Conservation (phyloP, 495 filamentous ascomycete species). For the Penicillium soppii region DNA sequence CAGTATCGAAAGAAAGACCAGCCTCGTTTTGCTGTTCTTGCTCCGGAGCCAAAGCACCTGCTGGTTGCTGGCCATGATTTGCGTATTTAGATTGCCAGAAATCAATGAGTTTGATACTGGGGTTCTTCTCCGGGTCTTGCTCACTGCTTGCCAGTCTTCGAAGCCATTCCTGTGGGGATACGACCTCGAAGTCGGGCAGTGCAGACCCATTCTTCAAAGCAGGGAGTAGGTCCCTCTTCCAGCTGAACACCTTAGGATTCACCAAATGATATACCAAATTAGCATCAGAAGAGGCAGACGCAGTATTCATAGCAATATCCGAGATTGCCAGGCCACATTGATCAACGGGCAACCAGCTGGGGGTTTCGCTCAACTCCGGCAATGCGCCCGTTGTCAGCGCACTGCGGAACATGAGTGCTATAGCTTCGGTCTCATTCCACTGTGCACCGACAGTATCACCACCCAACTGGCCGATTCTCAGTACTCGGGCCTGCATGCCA, state of each 20-base stretch:
- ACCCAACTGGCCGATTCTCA: slow-evolving; percentile 64
- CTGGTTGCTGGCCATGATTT: not conserved
- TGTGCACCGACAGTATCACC: slow-evolving; percentile 55
- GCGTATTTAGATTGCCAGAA: slow-evolving; percentile 46
- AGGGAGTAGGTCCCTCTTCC: slow-evolving; percentile 54
- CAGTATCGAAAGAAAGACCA: slow-evolving; percentile 20
- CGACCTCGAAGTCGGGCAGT: slow-evolving; percentile 42
- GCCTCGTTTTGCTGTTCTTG: not conserved
- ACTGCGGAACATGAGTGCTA: slow-evolving; percentile 59
- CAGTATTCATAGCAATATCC: slow-evolving; percentile 16
- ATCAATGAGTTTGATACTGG: slow-evolving; percentile 58
- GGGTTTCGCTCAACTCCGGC: slow-evolving; percentile 55
- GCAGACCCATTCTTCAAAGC: slow-evolving; percentile 37
- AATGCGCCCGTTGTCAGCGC: slow-evolving; percentile 48
- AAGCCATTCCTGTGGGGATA: slow-evolving; percentile 51
- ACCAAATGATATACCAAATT: slow-evolving; percentile 53
- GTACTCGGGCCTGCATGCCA: slow-evolving; percentile 35
- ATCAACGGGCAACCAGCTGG: slow-evolving; percentile 48
- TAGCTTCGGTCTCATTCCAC: slow-evolving; percentile 66
- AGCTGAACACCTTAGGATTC: slow-evolving; percentile 50
- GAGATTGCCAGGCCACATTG: slow-evolving; percentile 29
- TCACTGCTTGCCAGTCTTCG: slow-evolving; percentile 40
- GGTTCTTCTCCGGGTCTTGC: slow-evolving; percentile 53
- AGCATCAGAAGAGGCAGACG: not conserved
- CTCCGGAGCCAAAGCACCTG: not conserved